These are phyloP conservation scores for Skeletonema tropicum DNA, from an alignment of 108 stramenopile species.

Conservation along the genomic window DNA sequence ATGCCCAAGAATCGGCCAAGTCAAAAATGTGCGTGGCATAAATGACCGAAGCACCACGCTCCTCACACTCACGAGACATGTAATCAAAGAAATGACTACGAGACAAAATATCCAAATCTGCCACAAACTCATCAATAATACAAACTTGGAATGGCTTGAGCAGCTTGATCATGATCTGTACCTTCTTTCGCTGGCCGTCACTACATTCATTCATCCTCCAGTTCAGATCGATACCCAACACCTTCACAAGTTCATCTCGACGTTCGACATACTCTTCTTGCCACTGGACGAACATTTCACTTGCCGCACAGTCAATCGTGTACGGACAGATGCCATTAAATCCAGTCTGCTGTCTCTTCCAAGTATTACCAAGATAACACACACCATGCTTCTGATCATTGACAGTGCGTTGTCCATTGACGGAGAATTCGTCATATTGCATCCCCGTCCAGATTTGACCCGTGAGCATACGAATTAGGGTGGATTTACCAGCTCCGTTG, in stretches of 20 bases:
- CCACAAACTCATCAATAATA: slow-evolving; percentile 97
- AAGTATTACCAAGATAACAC: slow-evolving; percentile 48
- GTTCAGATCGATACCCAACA: slow-evolving; percentile 94
- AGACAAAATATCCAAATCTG: slow-evolving; percentile 95
- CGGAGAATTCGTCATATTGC: slow-evolving; percentile 31
- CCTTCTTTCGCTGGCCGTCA: slow-evolving; percentile 94
- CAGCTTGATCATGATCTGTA: slow-evolving; percentile 95
- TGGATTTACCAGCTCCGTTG: slow-evolving; percentile 93
- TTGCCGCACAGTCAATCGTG: slow-evolving; percentile 31
- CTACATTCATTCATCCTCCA: slow-evolving; percentile 97
- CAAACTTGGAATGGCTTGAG: slow-evolving; percentile 95
- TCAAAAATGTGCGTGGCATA: slow-evolving; percentile 99
- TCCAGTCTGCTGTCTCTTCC: slow-evolving; percentile 52
- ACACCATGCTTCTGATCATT: slow-evolving; percentile 53
- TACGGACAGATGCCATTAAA: slow-evolving; percentile 54
- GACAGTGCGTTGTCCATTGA: slow-evolving; percentile 16
- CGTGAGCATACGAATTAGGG: slow-evolving; percentile 88
- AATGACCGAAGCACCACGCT: slow-evolving; percentile 91
- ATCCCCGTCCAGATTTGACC: slow-evolving; percentile 56
- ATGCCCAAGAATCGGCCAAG: slow-evolving; percentile 78
- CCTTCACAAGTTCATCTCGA: slow-evolving; percentile 93
- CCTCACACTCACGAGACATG: slow-evolving; percentile 91
- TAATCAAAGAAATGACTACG: slow-evolving; percentile 92
- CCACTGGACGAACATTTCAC: slow-evolving; percentile 93
- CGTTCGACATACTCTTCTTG: slow-evolving; percentile 95